Base-by-base conservation (phyloP, 176 grass and related monocot genomes). In the Rhynchospora tenuis region DNA sequence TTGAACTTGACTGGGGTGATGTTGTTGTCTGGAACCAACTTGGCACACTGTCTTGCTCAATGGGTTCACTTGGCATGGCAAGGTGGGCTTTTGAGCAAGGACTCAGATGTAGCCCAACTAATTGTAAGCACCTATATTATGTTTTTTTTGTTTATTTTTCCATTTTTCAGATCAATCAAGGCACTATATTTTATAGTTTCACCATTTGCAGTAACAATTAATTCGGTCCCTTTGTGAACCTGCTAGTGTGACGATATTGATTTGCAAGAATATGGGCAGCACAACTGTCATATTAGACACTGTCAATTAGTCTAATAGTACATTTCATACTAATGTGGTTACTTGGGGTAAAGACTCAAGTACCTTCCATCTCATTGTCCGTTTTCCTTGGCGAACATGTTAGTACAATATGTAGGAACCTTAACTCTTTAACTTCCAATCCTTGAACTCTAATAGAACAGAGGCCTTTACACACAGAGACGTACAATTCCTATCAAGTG, bases 31-130 rank as follows among this genome's bases (percentile, higher is more conserved):
- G 95, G 95, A 98, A 98, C 89, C 89, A 92, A 79, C 82, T 94
- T 63, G 95, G 95, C 81, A 94, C 95, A 31, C 88, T 98, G n/a
- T 93, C 92, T 74, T 98, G 95, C 88, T 87, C 84, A 10, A 98
- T 94, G 90, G 92, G 95, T 80, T 91, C 92, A 80, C 84, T 94
- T 77, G 94, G 89, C 73, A 88, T 85, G 79, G 94, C 92, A 79
- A 91, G 95, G 88, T 98, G 92, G 92, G 90, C 95, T 78, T 98
- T 98, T 93, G 92, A 98, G 84, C 95, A 94, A 88, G 95, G 95
- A 29, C 89, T 98, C 85, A 59, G 83, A 80, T 98, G 92, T 87
- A 94, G 95, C 89, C 95, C 95, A 58, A 94, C 91, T 83, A 98
- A 98, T 70, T 98, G 95, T 98, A 94, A 85, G 87, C 52, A 58